Evolutionary conservation across 305 asterid genomes (phyloP), one percentile per base, ranked within the genome.

Genomic region (Fraxinus latifolia): DNA sequence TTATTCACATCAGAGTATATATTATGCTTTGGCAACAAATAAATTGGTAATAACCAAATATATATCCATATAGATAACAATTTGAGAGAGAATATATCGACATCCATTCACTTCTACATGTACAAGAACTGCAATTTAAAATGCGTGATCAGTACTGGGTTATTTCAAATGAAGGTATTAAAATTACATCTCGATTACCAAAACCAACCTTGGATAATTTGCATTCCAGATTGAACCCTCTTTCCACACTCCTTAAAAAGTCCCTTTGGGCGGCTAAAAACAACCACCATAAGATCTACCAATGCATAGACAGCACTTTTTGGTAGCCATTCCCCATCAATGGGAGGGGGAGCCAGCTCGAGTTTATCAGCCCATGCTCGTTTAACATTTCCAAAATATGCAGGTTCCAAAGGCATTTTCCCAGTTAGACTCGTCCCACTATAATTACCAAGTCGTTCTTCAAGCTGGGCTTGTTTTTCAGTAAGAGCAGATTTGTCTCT

Each of bases 261-360:
- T 80, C 98, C 99, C 82, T 96, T 96, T 27, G 99, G 98, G 76
- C 98, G 93, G 90, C 91, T 89, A 85, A 94, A 94, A 87, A 94
- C 93, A 55, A 93, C 96, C 80, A 92, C 93, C 83, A 89, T 91
- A 85, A 96, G 97, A 91, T 96, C 98, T 39, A 96, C 95, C 90
- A 96, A 88, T 55, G 98, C 97, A 88, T 92, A 94, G 65, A 94
- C 92, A 29, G 98, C 99, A 89, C 98, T 88, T 88, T 93, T 96
- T 37, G 99, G 99, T 83, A 96, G 92, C 99, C 99, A 96, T 83
- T 96, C 98, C 82, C 99, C 99, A 87, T 93, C 98, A 89, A 94
- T 90, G 60, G 99, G 99, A 86, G 98, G 96, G 77, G 97, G 96
- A 39, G 98, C 99, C 92, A 96, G 82, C 87, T 87, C 94, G 83